Evolutionary conservation across 176 grass and related monocot species (phyloP).

Genomic region (Avena sativa): DNA sequence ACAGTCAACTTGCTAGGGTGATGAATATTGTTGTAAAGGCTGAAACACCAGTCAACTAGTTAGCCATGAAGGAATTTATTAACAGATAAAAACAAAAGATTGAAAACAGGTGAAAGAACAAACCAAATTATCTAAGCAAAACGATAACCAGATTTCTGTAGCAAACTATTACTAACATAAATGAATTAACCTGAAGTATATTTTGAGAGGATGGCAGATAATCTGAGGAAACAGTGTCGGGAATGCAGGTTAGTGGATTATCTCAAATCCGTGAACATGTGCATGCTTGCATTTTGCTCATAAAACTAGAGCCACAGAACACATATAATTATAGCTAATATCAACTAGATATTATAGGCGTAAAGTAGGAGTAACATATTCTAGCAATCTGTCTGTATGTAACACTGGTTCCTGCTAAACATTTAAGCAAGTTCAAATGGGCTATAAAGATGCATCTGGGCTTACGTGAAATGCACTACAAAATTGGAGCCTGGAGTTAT

Average conservation of each 20-base stretch:
- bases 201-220: background rate
- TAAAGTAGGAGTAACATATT: background rate
- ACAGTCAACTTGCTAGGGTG: constrained; percentile 75
- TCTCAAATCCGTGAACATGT: too few species aligned
- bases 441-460: background rate
- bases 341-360: background rate
- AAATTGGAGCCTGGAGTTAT: background rate
- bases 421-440: background rate
- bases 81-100: background rate
- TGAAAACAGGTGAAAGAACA: background rate
- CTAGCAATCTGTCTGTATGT: background rate
- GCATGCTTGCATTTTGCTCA: constrained; percentile 17
- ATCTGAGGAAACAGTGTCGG: background rate
- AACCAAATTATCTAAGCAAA: constrained; percentile 24
- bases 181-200: background rate
- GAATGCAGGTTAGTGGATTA: background rate
- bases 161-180: background rate
- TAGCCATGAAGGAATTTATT: constrained; percentile 9
- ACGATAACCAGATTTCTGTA: constrained; percentile 3
- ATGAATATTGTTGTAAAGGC: constrained; percentile 94
- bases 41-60: constrained; percentile 49
- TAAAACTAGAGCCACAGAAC: background rate
- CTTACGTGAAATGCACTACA: background rate
- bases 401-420: background rate
- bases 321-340: background rate